These are phyloP conservation scores for Raffaelea arxii DNA, from an alignment of 2,329 filamentous ascomycete genomes.

Conservation along the genomic window DNA sequence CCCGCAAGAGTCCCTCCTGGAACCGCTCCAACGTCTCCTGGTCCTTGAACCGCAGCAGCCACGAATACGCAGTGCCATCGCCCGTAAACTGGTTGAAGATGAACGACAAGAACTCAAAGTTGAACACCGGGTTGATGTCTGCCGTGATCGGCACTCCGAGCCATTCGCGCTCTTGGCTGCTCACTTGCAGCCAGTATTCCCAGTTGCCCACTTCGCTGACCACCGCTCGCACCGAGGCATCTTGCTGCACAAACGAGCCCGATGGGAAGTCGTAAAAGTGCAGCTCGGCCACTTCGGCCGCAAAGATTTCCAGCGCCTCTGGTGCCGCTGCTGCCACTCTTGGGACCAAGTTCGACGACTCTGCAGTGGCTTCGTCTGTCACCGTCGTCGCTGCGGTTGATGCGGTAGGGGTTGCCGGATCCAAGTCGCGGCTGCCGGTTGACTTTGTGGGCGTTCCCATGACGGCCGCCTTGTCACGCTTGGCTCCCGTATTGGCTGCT, in stretches of 20 bases:
- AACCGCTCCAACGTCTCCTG: constrained; percentile 73
- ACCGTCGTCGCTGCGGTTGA: background rate
- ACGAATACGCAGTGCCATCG: constrained; percentile 87
- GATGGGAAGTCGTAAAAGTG: constrained; percentile 89
- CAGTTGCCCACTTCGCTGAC: constrained; percentile 83
- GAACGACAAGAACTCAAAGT: constrained; percentile 97
- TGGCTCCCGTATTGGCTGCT: constrained; percentile 38
- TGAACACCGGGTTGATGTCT: constrained; percentile 97
- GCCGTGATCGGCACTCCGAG: constrained; percentile 75
- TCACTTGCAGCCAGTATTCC: constrained; percentile 92
- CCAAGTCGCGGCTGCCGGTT: constrained; percentile 16
- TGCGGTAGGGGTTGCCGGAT: constrained; percentile 16
- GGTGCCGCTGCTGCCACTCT: constrained; percentile 59
- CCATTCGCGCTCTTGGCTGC: constrained; percentile 68
- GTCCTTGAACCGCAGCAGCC: constrained; percentile 87
- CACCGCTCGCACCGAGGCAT: constrained; percentile 62
- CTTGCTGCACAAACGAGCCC: constrained; percentile 75
- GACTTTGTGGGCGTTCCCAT: constrained; percentile 8
- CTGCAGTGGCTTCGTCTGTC: background rate
- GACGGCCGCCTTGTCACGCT: constrained; percentile 27
- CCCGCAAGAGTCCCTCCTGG: constrained; percentile 89
- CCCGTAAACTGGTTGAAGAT: constrained; percentile 95
- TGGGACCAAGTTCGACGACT: constrained; percentile 15
- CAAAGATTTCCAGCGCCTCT: constrained; percentile 60
- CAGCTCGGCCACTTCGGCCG: constrained; percentile 69